Conservation (phyloP, 306 rosid genomes). For the Trifolium repens region DNA sequence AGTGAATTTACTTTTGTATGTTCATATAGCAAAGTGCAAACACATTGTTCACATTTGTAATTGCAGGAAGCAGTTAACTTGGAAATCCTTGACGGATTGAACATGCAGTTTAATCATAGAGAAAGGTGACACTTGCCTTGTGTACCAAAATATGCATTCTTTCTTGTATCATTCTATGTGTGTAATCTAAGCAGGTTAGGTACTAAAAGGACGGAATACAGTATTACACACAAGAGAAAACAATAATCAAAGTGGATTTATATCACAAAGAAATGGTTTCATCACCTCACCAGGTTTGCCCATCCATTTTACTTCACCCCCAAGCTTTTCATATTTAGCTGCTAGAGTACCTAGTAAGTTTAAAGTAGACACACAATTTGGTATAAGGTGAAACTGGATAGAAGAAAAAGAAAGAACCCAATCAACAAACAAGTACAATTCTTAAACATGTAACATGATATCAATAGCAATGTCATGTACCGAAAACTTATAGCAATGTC, state of each 20-base stretch:
- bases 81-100: conserved; percentile 8
- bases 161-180: neutral
- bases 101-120: conserved; percentile 33
- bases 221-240: conserved; percentile 25
- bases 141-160: conserved; percentile 11
- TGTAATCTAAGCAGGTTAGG: conserved; percentile 29
- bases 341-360: conserved; percentile 75
- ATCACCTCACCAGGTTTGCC: conserved; percentile 94
- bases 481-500: neutral
- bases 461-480: neutral
- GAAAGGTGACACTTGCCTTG: conserved; percentile 20
- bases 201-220: conserved; percentile 13
- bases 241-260: conserved; percentile 10
- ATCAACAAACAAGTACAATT: conserved; percentile 9
- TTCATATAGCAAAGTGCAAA: neutral
- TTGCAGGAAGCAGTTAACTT: conserved; percentile 28
- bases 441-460: conserved; percentile 11
- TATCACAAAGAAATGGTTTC: conserved; percentile 1
- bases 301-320: conserved; percentile 99
- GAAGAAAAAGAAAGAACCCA: conserved; percentile 3
- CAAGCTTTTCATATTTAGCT: conserved; percentile 85
- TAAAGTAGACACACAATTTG: conserved; percentile 24
- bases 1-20: neutral
- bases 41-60: neutral
- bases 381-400: conserved; percentile 30